Evolutionary conservation across 306 rosid genomes (phyloP).

Genomic region (Rosa lucieae): DNA sequence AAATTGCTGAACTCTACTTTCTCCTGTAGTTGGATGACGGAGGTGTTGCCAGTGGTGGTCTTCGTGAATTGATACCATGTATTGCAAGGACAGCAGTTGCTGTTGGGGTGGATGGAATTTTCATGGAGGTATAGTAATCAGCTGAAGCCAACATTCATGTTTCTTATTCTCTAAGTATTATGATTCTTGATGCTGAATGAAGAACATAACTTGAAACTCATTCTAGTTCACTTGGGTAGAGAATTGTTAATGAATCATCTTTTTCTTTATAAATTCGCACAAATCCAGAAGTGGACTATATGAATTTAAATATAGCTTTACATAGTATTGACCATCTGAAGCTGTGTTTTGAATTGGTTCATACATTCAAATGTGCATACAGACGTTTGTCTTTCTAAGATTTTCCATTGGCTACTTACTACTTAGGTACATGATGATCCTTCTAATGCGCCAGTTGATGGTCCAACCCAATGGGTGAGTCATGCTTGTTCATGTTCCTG

Average conservation of each 20-base stretch:
- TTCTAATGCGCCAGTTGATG: constrained; percentile 89
- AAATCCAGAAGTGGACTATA: not conserved
- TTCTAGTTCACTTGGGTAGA: not conserved
- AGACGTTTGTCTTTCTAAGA: constrained; percentile 20
- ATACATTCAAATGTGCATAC: no score
- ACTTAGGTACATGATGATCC: constrained; percentile 96
- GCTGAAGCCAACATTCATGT: constrained; percentile 1
- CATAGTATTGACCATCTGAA: not conserved
- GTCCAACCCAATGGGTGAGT: constrained; percentile 98
- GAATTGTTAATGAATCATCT: not conserved
- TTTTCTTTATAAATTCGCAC: not conserved
- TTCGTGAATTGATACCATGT: constrained; percentile 95
- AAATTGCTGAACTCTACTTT: constrained; percentile 31
- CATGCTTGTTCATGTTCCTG: constrained; percentile 13
- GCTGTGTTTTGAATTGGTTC: not conserved
- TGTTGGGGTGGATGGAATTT: constrained; percentile 96
- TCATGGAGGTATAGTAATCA: constrained; percentile 77
- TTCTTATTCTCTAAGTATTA: not conserved
- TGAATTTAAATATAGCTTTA: not conserved
- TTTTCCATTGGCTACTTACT: constrained; percentile 30
- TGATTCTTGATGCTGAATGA: not conserved
- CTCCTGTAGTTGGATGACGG: constrained; percentile 83
- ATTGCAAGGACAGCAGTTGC: constrained; percentile 95
- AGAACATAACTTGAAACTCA: not conserved
- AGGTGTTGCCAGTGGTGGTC: constrained; percentile 98